Evolutionary conservation across 495 filamentous ascomycete genomes (phyloP).

Genomic region (Apodospora peruviana): DNA sequence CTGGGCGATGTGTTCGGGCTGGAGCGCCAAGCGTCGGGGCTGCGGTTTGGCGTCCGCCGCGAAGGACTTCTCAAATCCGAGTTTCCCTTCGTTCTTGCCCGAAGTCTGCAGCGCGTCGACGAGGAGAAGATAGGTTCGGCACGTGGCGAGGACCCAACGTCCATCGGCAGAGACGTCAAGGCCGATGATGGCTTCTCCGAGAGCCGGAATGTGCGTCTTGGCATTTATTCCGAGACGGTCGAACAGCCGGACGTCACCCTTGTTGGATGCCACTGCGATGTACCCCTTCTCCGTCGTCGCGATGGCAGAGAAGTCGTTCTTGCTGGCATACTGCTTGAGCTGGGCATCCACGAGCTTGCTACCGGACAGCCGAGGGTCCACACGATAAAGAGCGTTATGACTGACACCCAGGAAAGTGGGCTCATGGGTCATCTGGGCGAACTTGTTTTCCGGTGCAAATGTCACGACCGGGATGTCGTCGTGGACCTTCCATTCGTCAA

Average conservation of each 20-base stretch:
- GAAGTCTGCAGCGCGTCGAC: constrained; percentile 86
- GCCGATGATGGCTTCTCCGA: constrained; percentile 92
- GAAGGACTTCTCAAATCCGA: constrained; percentile 93
- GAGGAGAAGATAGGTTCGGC: constrained; percentile 89
- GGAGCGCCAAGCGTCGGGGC: constrained; percentile 81
- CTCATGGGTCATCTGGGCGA: constrained; percentile 92
- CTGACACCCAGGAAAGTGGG: constrained; percentile 93
- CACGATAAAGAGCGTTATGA: constrained; percentile 83
- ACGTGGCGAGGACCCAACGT: constrained; percentile 91
- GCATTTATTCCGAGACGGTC: constrained; percentile 95
- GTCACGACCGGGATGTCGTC: constrained; percentile 89
- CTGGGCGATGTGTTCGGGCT: constrained; percentile 87
- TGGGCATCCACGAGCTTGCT: constrained; percentile 90
- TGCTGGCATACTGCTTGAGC: constrained; percentile 90
- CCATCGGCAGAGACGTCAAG: constrained; percentile 93
- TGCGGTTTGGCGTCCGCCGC: constrained; percentile 89
- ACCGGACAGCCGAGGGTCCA: constrained; percentile 86
- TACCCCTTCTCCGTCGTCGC: constrained; percentile 95
- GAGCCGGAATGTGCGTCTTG: constrained; percentile 92
- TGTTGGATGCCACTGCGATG: constrained; percentile 92
- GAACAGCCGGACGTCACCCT: constrained; percentile 95
- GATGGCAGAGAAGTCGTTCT: constrained; percentile 92
- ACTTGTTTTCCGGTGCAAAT: constrained; percentile 95
- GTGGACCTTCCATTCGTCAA: constrained; percentile 99
- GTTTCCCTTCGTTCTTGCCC: constrained; percentile 95